Evolutionary conservation across 106 monocot genomes (phyloP), one percentile per base, ranked within the genome.

Genomic region (Hemerocallis citrina): DNA sequence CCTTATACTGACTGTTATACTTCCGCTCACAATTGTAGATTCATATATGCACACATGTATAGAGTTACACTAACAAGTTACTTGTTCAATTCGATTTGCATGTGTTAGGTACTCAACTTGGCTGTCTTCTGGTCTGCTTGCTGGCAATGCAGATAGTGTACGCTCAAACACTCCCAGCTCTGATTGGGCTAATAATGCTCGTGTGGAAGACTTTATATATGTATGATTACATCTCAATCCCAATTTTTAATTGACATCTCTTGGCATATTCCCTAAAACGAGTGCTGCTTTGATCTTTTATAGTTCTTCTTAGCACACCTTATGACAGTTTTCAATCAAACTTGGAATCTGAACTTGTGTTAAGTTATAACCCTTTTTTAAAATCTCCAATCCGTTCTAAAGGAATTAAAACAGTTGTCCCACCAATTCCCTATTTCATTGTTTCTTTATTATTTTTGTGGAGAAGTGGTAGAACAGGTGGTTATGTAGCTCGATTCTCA

Each of bases 191-290:
- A 62, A 67, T 37, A 38, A 62, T 73, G 85, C 81, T 61, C 67
- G 65, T 41, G 52, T 85, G 22, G 92, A 98, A 68, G 92, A 98
- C 80, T 85, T 98, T 68, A 75, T 92, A 55, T 98, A 77, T 85
- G 92, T 98, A 92, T 65, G 86, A 0, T 11, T 33, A 3, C 31
- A 14, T 54, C 17, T 2, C n/a, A 3, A 4, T 20, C 7, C n/a
- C 8, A 2, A 1, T 2, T 49, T 6, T 7, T 0, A 49, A 12
- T 49, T 6, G 22, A 23, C 22, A 24, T 49, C 2, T 6, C 49
- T 22, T 49, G 49, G n/a, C n/a, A n/a, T n/a, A n/a, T n/a, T n/a
- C n/a, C n/a, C n/a, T n/a, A n/a, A n/a, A n/a, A n/a, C n/a, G n/a
- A n/a, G n/a, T n/a, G n/a, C n/a, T n/a, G n/a, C n/a, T n/a, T n/a